phyloP scores from a whole-genome alignment of 1,139 yeast genomes.

The Petasospora fabianii region DNA sequence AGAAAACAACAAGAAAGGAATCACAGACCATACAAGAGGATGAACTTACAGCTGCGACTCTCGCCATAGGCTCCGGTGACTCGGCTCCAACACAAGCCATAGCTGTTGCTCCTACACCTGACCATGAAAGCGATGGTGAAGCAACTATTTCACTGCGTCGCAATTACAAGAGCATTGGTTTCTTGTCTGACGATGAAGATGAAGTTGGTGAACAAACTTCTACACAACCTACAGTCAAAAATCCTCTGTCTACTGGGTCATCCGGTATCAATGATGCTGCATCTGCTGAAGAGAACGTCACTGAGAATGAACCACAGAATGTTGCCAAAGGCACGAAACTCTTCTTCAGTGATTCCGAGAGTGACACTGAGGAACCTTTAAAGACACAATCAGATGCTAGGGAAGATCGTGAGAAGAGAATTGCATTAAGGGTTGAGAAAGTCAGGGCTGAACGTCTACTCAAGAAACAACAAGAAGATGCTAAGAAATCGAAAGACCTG shows the following conservation, averaged over 20 bases:
- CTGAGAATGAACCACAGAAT: not conserved
- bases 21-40: too few relatives aligned
- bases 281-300: not conserved
- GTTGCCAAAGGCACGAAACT: slow-evolving; percentile 12
- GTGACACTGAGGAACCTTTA: slow-evolving; percentile 5
- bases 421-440: slow-evolving; percentile 22
- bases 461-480: slow-evolving; percentile 18
- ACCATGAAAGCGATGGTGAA: too few relatives aligned
- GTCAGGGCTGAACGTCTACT: slow-evolving; percentile 22
- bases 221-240: too few relatives aligned
- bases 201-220: too few relatives aligned
- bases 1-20: too few relatives aligned
- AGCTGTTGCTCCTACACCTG: too few relatives aligned
- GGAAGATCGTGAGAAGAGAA: slow-evolving; percentile 16
- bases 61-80: too few relatives aligned
- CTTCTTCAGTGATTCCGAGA: slow-evolving; percentile 19
- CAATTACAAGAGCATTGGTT: not conserved
- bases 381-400: slow-evolving; percentile 6
- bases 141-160: too few relatives aligned
- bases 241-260: too few relatives aligned
- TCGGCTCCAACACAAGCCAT: too few relatives aligned
- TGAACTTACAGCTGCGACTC: too few relatives aligned
- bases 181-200: slow-evolving; percentile 5
- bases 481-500: slow-evolving; percentile 18
- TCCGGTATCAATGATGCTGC: too few relatives aligned